Percentiles rank a stretch among this genome's conserved stretches.
These are phyloP conservation scores for Ophiorrhiza pumila DNA, from an alignment of 257 asterid species.

Conservation along the genomic window DNA sequence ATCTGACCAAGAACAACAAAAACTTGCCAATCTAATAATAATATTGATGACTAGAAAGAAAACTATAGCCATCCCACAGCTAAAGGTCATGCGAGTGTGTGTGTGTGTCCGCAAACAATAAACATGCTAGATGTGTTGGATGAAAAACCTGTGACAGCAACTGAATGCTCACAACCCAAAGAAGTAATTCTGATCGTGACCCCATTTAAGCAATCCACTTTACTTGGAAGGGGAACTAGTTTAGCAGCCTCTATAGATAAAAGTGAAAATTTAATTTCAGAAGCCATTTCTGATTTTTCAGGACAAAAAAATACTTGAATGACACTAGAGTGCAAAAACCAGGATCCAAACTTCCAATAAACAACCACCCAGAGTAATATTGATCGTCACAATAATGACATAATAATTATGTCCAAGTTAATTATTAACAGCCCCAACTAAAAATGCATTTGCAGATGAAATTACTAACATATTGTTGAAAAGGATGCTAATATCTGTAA, in stretches of 20 bases:
- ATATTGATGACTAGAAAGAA: background rate
- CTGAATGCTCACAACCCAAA: constrained; percentile 87
- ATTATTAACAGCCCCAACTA: background rate
- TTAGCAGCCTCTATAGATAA: constrained; percentile 69
- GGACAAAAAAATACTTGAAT: background rate
- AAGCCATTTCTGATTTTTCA: background rate
- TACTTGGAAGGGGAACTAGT: constrained; percentile 55
- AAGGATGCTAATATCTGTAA: background rate
- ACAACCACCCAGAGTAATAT: background rate
- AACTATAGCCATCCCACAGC: background rate
- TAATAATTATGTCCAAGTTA: background rate
- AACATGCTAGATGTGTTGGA: background rate
- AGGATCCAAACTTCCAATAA: background rate
- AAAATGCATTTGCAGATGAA: background rate
- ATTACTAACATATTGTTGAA: background rate
- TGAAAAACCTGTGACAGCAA: constrained; percentile 81
- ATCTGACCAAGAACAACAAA: constrained; percentile 39
- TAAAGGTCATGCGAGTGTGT: background rate
- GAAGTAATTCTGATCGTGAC: constrained; percentile 52
- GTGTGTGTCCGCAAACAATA: background rate
- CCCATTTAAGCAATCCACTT: constrained; percentile 74
- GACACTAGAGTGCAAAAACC: background rate
- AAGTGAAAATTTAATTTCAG: constrained; percentile 8
- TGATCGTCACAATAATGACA: background rate
- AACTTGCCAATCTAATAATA: constrained; percentile 8